These are phyloP conservation scores for Penicillium sp. DNA, from an alignment of 2,329 filamentous ascomycete genomes.

Conservation along the genomic window DNA sequence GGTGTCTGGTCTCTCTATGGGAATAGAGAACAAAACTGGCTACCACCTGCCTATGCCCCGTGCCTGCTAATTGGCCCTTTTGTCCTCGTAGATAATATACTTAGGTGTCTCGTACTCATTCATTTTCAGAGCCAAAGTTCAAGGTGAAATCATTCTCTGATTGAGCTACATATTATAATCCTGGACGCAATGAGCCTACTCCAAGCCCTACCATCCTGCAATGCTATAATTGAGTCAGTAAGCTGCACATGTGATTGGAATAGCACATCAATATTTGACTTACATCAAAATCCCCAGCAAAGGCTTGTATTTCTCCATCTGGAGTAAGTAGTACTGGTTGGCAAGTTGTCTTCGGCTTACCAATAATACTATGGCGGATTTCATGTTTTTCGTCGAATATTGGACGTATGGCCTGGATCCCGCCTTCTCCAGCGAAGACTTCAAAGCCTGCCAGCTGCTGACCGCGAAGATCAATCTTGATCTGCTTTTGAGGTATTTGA, in stretches of 20 bases:
- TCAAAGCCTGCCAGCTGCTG: neutral
- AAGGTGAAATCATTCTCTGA: too few relatives aligned
- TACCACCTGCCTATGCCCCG: too few relatives aligned
- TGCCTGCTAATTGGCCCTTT: too few relatives aligned
- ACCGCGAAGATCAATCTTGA: slow-evolving; percentile 2
- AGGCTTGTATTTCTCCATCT: neutral
- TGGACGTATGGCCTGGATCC: too few relatives aligned
- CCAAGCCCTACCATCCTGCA: neutral
- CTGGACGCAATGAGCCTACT: neutral
- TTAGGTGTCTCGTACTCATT: too few relatives aligned
- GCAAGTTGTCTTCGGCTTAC: neutral
- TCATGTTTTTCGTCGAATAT: too few relatives aligned
- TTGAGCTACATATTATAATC: neutral
- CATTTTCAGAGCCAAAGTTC: too few relatives aligned
- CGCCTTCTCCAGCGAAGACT: too few relatives aligned
- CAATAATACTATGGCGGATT: neutral
- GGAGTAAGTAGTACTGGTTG: neutral
- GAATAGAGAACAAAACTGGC: too few relatives aligned
- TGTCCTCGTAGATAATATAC: too few relatives aligned
- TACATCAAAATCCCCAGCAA: neutral
- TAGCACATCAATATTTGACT: neutral
- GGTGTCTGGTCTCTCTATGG: too few relatives aligned
- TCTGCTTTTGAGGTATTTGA: slow-evolving; percentile 5
- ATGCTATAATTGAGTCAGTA: neutral
- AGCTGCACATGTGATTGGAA: neutral